Base-by-base conservation (phyloP, 2,329 filamentous ascomycete genomes). In the Dactylonectria estremocensis region DNA sequence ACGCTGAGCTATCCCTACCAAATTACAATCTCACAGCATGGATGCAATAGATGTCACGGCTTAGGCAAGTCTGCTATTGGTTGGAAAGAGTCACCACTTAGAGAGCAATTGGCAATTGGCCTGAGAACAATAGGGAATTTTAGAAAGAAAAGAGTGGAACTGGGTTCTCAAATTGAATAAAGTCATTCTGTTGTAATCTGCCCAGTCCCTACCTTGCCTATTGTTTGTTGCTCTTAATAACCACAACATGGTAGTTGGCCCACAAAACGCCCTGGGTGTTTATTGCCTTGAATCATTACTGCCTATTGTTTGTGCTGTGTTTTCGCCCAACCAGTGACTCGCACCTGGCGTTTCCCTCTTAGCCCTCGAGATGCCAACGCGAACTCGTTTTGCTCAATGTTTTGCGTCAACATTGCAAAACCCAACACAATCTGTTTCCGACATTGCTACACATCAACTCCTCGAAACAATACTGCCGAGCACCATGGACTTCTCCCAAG, bases 1-100 rank as follows among this genome's bases (percentile, higher is more conserved):
- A 60, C 71, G 75, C 37, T 80, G 31, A 69, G 49, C 8, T 8
- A 33, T 14, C 10, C 7, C 33, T 10, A 18, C n/a, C 18, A 9
- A 28, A 37, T 46, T 28, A 28, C 16, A 20, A n/a, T 35, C 8
- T 3, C 9, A 13, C 11, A 28, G 13, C 2, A 20, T n/a, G n/a
- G 8, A 13, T 35, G 10, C 40, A 4, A 10, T 22, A 35, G n/a
- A 53, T 18, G 14, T 20, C n/a, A 11, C 3, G 5, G n/a, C 33
- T 14, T 13, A 11, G n/a, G 31, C 11, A 20, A 3, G 18, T 9
- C 18, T 18, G 6, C 1, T 35, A 22, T 9, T n/a, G 10, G 9
- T 18, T 18, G 8, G 7, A 52, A 18, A 18, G 14, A 33, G 11
- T n/a, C 16, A 33, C 11, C 14, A 43, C 8, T 43, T 43, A 3